phyloP scores from a whole-genome alignment of 148 eudicot genomes.

The Rhododendron vialii region DNA sequence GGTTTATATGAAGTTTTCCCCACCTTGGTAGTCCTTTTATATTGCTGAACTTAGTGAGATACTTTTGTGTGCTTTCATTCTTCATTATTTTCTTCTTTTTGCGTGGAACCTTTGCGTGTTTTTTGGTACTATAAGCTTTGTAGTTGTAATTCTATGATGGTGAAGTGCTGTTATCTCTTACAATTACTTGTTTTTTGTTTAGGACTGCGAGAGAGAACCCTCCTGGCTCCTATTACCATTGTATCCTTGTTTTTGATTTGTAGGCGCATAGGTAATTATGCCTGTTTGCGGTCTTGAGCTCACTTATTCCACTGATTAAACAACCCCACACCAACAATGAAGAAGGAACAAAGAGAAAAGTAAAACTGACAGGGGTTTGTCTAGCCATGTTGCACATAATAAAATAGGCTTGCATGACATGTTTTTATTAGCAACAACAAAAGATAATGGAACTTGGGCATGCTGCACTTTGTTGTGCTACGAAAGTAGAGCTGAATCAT shows the following conservation, averaged over 20 bases:
- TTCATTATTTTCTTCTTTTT: not conserved
- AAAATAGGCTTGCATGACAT: not conserved
- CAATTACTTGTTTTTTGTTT: too few species aligned
- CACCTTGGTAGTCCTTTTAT: not conserved
- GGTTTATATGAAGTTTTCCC: not conserved
- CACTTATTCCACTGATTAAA: not conserved
- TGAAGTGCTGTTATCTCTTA: too few species aligned
- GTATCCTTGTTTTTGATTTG: too few species aligned
- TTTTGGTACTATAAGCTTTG: too few species aligned
- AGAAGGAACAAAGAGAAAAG: not conserved
- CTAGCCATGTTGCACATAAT: not conserved
- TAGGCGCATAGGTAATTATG: not conserved
- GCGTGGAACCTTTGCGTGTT: too few species aligned
- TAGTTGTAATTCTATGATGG: too few species aligned
- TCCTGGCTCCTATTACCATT: too few species aligned
- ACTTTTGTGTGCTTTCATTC: not conserved
- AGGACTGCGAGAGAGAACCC: too few species aligned
- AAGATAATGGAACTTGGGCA: not conserved
- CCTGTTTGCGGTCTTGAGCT: not conserved
- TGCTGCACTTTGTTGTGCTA: not conserved
- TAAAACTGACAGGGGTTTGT: not conserved
- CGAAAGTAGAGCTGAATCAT: not conserved
- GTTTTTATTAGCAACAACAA: not conserved
- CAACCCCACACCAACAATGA: not conserved
- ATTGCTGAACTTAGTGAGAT: constrained; percentile 46